Evolutionary conservation across 768 basidiomycete species (phyloP), one percentile per base, ranked within the genome.

Genomic region (Termitomyces sp.): DNA sequence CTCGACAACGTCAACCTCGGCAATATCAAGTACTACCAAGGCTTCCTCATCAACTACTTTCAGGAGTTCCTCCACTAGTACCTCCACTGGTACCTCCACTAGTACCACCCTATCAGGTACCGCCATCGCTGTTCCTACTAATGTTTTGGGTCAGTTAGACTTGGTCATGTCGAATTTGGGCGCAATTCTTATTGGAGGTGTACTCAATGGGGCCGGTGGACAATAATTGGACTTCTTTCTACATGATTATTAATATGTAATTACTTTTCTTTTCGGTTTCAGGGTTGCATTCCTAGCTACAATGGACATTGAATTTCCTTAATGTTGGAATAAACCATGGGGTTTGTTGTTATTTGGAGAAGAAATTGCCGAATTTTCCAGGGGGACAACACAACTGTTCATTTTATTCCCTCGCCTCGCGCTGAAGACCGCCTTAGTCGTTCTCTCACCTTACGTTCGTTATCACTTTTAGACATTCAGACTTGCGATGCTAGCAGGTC

Each of bases 361-460:
- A 18, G 6, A 58, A 20, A 58, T 47, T 13, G 1, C 51, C 45
- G 52, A 54, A 54, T 47, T 49, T 30, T 44, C 30, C 22, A 24
- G 30, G 33, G 22, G 38, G 26, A 26, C 16, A 46, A 49, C 4
- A 26, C 16, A 46, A 49, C 4, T 28, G 43, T 58, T 22, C 40
- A 51, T 42, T 54, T 53, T 44, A 38, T 48, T 26, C 50, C 49
- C 30, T 57, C 54, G 24, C 33, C 43, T 33, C 26, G 43, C 30
- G 48, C 49, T 30, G 18, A 56, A 42, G 53, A 47, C 51, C 52
- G 50, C 60, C 53, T 50, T 54, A 52, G 16, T 36, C 22, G 26
- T 9, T 54, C 62, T 49, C 58, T 62, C 59, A 43, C 53, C 35
- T 51, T 56, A 64, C 63, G 33, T 12, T 65, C 66, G 18, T 65